Percentiles rank a stretch among this genome's conserved stretches.
phyloP scores from a whole-genome alignment of 441 rosid species.

The Euphorbia corollata region DNA sequence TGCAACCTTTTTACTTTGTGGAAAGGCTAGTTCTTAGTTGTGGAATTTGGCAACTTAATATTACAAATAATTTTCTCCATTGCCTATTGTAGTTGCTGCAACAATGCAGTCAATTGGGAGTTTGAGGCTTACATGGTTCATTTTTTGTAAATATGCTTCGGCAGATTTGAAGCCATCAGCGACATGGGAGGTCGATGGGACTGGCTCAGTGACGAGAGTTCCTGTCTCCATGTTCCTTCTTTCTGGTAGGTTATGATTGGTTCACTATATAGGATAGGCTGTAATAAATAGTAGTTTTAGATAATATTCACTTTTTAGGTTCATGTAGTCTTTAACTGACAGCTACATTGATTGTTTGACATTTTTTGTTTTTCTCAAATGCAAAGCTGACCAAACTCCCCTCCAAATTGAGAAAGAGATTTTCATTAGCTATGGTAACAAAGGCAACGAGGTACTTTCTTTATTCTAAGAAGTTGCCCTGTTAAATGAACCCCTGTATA shows the following conservation, averaged over 20 bases:
- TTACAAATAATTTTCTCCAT: neutral
- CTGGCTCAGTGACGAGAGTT: constrained; percentile 53
- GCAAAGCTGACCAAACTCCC: constrained; percentile 49
- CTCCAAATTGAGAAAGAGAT: constrained; percentile 51
- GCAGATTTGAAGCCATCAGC: constrained; percentile 69
- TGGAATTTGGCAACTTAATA: neutral
- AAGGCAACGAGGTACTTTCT: constrained; percentile 81
- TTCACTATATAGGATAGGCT: neutral
- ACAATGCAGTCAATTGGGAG: neutral
- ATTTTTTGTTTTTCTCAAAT: constrained; percentile 13
- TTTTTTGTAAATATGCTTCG: constrained; percentile 20
- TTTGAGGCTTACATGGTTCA: constrained; percentile 1
- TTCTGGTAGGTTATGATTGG: constrained; percentile 45
- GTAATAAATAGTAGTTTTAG: neutral
- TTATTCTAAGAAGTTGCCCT: neutral
- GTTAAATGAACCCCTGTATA: neutral
- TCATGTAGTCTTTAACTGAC: too few species aligned
- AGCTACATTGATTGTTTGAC: too few species aligned
- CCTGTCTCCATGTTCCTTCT: constrained; percentile 84
- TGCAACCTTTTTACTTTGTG: neutral
- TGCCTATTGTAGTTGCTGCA: neutral
- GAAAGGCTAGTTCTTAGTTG: neutral
- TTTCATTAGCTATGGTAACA: constrained; percentile 80
- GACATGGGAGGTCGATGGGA: constrained; percentile 96
- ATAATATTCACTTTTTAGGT: neutral